phyloP scores from a whole-genome alignment of 1,284 basidiomycete genomes.

The Blastosporella zonata region DNA sequence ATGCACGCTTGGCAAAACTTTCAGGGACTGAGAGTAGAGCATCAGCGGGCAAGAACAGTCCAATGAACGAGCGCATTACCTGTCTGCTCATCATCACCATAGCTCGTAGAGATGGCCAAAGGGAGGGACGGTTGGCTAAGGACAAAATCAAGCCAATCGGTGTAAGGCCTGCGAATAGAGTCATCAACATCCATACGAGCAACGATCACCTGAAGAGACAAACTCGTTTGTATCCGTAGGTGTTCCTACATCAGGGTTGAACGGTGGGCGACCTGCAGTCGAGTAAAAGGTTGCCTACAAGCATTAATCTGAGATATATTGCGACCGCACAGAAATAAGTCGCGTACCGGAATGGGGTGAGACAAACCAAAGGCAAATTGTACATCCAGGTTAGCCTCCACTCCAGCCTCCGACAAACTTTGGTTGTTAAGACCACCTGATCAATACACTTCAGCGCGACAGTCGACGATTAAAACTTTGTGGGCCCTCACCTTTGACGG shows the following conservation, averaged over 20 bases:
- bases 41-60: neutral
- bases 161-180: constrained; percentile 8
- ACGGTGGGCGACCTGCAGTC: constrained; percentile 40
- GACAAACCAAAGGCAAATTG: constrained; percentile 66
- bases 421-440: constrained; percentile 64
- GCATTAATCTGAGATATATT: neutral
- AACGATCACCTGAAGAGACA: neutral
- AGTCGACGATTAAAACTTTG: neutral
- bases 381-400: constrained; percentile 69
- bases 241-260: constrained; percentile 43
- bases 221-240: constrained; percentile 52
- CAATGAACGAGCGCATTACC: constrained; percentile 30
- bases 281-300: neutral
- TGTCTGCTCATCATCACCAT: constrained; percentile 70
- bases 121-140: constrained; percentile 39
- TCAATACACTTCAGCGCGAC: neutral
- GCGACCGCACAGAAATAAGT: neutral
- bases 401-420: constrained; percentile 46
- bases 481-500: constrained; percentile 41
- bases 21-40: constrained; percentile 44
- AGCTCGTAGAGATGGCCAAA: constrained; percentile 58
- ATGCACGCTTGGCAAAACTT: constrained; percentile 61
- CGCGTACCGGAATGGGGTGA: constrained; percentile 39
- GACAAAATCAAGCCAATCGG: constrained; percentile 56
- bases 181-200: neutral